Percentiles rank a stretch among this genome's conserved stretches.
Evolutionary conservation across 495 filamentous ascomycete species (phyloP).

Genomic region (Penicillium maclennaniae): DNA sequence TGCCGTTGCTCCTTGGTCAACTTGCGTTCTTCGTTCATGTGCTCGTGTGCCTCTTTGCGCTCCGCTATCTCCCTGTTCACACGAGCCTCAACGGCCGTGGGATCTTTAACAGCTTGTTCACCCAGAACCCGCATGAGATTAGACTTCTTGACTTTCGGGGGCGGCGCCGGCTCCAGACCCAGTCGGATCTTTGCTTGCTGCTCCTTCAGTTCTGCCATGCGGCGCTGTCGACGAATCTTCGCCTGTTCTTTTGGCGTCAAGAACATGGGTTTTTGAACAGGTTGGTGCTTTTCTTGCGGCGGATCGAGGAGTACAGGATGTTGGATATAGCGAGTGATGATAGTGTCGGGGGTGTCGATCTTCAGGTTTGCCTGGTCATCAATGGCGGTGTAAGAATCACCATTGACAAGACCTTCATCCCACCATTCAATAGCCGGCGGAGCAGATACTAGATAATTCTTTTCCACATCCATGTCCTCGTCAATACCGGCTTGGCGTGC

Average conservation of each 20-base stretch:
- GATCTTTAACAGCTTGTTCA: constrained; percentile 95
- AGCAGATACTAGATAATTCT: constrained; percentile 74
- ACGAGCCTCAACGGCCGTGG: constrained; percentile 91
- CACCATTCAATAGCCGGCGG: constrained; percentile 96
- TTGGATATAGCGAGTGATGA: constrained; percentile 85
- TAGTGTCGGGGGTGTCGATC: constrained; percentile 71
- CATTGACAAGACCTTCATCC: constrained; percentile 83
- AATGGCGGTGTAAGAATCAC: constrained; percentile 66
- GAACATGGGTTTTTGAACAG: constrained; percentile 83
- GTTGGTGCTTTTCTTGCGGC: constrained; percentile 78
- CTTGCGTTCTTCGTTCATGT: constrained; percentile 80
- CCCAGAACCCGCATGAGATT: constrained; percentile 98
- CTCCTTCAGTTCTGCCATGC: constrained; percentile 90
- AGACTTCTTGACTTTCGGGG: constrained; percentile 90
- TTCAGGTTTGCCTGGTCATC: constrained; percentile 62
- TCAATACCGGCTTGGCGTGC: constrained; percentile 84
- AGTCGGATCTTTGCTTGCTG: constrained; percentile 92
- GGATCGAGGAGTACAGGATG: constrained; percentile 91
- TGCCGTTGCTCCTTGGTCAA: constrained; percentile 84
- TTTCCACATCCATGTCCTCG: constrained; percentile 85
- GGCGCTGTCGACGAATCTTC: constrained; percentile 84
- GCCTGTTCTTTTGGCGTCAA: constrained; percentile 86
- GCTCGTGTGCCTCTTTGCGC: constrained; percentile 69
- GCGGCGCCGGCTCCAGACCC: constrained; percentile 80
- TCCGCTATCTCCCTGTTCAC: constrained; percentile 89